Conservation (phyloP, 306 rosid genomes). For the Astragalus glycyphyllos region DNA sequence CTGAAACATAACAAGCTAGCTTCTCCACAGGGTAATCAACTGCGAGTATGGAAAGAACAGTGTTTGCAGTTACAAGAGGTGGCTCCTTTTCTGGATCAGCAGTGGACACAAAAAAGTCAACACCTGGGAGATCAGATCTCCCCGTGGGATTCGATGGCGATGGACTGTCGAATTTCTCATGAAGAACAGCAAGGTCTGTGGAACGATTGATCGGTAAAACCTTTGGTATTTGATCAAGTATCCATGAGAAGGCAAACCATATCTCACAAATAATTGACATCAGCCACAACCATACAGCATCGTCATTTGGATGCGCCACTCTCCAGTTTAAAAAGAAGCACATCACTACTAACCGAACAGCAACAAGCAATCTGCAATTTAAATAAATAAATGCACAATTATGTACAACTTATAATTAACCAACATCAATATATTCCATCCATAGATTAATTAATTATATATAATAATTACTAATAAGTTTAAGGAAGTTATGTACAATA, state of each 20-base stretch:
- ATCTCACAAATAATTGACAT: constrained; percentile 59
- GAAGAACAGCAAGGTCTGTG: constrained; percentile 53
- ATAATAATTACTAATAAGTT: too few species aligned
- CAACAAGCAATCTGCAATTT: constrained; percentile 62
- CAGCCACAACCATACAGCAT: constrained; percentile 61
- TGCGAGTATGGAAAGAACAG: constrained; percentile 58
- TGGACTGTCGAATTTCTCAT: constrained; percentile 55
- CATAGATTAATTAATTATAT: too few species aligned
- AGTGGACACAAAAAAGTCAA: constrained; percentile 56
- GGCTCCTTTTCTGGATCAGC: constrained; percentile 69
- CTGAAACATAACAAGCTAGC: constrained; percentile 56
- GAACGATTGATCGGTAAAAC: constrained; percentile 49
- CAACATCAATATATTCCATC: too few species aligned
- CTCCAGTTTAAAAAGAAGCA: constrained; percentile 83
- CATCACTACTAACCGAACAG: constrained; percentile 61
- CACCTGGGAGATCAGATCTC: constrained; percentile 57
- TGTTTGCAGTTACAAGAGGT: constrained; percentile 55
- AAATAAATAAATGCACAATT: not conserved
- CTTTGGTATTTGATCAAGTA: constrained; percentile 60
- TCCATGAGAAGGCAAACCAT: constrained; percentile 65
- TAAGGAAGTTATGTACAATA: not conserved
- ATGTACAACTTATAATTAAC: not conserved
- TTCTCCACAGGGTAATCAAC: constrained; percentile 67
- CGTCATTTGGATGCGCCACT: constrained; percentile 64
- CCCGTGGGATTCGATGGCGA: constrained; percentile 59